A percentile compares a stretch with the other conserved stretches of the same genome.
These are phyloP conservation scores for Cutaneotrichosporon dermatis DNA, from an alignment of 1,284 basidiomycete genomes.

Conservation along the genomic window DNA sequence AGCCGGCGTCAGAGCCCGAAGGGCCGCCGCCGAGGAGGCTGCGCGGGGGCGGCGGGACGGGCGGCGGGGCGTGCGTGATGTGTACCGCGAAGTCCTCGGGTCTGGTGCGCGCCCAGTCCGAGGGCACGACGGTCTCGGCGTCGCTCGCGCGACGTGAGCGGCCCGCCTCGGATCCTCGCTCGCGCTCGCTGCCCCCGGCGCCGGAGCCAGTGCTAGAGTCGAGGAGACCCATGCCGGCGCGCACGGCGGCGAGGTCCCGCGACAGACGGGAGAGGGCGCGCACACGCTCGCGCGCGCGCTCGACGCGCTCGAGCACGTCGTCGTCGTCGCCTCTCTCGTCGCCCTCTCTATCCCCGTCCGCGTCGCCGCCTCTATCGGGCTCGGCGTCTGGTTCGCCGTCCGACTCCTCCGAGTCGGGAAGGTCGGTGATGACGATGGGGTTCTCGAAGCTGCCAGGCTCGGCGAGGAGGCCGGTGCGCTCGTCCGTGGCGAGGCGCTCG, in stretches of 20 bases:
- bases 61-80: too few species aligned
- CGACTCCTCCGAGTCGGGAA: too few species aligned
- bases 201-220: neutral
- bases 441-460: neutral
- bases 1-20: neutral
- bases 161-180: neutral
- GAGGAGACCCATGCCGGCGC: slow-evolving; percentile 5
- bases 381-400: too few species aligned
- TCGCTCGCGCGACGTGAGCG: slow-evolving; percentile 4
- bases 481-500: too few species aligned
- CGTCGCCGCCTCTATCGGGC: neutral
- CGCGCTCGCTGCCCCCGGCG: neutral
- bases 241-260: slow-evolving; percentile 6
- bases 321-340: neutral
- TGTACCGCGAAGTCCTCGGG: too few species aligned
- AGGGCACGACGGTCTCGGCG: slow-evolving; percentile 11
- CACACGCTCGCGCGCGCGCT: slow-evolving; percentile 6
- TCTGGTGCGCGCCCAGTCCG: neutral
- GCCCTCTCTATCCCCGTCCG: neutral
- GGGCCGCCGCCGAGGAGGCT: too few species aligned
- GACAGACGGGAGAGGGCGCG: slow-evolving; percentile 7
- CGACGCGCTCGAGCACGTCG: slow-evolving; percentile 14
- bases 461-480: neutral
- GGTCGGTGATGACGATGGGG: neutral
- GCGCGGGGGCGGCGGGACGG: neutral